Evolutionary conservation across 2,329 filamentous ascomycete species (phyloP).

Genomic region (Exserohilum turcica): DNA sequence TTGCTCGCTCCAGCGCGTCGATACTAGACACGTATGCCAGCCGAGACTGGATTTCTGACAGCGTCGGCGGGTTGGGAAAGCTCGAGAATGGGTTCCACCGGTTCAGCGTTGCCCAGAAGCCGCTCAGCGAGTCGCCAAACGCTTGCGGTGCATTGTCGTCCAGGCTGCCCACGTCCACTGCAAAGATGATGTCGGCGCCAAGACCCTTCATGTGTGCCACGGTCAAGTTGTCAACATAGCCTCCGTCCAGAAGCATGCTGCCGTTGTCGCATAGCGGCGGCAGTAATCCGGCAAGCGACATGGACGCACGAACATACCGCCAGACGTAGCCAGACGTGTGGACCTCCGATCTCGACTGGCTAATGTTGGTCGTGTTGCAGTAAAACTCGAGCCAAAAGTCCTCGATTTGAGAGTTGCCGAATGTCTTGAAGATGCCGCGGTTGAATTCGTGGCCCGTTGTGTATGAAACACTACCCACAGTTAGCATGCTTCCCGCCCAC

Average conservation of each 20-base stretch:
- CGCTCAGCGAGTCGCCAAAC: slow-evolving; percentile 92
- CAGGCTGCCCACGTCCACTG: slow-evolving; percentile 88
- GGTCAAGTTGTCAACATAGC: slow-evolving; percentile 95
- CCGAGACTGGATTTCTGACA: slow-evolving; percentile 93
- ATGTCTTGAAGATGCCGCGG: slow-evolving; percentile 97
- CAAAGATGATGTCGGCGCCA: slow-evolving; percentile 92
- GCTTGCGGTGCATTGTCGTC: slow-evolving; percentile 91
- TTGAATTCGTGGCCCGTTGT: slow-evolving; percentile 99
- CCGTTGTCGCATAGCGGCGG: slow-evolving; percentile 96
- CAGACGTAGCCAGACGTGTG: slow-evolving; percentile 97
- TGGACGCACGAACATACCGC: slow-evolving; percentile 94
- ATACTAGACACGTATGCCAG: slow-evolving; percentile 94
- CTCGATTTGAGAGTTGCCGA: slow-evolving; percentile 95
- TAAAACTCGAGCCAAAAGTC: slow-evolving; percentile 99
- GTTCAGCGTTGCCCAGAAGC: slow-evolving; percentile 93
- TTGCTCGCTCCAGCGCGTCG: slow-evolving; percentile 91
- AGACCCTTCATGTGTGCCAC: slow-evolving; percentile 96
- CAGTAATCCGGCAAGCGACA: slow-evolving; percentile 91
- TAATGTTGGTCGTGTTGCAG: slow-evolving; percentile 99
- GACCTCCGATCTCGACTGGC: slow-evolving; percentile 86
- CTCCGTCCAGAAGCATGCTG: slow-evolving; percentile 93
- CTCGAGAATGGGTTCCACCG: slow-evolving; percentile 95
- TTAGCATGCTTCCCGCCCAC: slow-evolving; percentile 14
- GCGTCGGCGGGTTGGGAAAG: slow-evolving; percentile 87
- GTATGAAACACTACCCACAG: slow-evolving; percentile 70